phyloP scores from a whole-genome alignment of 805 yeast species.

The Starmerella geochares region DNA sequence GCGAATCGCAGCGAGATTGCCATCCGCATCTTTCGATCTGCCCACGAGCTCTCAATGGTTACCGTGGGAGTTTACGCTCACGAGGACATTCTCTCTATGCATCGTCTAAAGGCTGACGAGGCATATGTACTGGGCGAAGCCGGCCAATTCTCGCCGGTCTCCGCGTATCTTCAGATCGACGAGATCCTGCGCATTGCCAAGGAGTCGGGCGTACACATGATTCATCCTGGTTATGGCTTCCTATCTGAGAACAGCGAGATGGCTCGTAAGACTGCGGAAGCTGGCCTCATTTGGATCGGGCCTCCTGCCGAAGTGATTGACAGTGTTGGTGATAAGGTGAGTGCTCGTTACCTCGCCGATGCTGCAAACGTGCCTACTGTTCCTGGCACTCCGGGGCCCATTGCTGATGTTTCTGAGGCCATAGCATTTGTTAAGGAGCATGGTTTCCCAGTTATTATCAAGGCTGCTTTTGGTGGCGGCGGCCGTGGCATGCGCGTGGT shows the following conservation, averaged over 20 bases:
- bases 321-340: constrained; percentile 91
- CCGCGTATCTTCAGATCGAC: constrained; percentile 90
- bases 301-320: constrained; percentile 83
- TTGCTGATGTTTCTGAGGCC: constrained; percentile 70
- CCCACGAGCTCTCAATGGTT: constrained; percentile 94
- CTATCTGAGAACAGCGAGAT: constrained; percentile 85
- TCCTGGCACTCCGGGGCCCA: constrained; percentile 98
- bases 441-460: constrained; percentile 94
- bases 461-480: constrained; percentile 99
- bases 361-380: constrained; percentile 80
- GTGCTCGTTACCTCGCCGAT: constrained; percentile 81
- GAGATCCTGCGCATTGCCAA: constrained; percentile 83
- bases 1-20: constrained; percentile 30
- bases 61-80: constrained; percentile 95
- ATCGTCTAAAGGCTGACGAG: constrained; percentile 87
- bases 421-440: constrained; percentile 63
- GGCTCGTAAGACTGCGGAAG: constrained; percentile 80
- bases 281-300: constrained; percentile 93
- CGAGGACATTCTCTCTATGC: constrained; percentile 91
- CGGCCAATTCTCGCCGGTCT: constrained; percentile 89
- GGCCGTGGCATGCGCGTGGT: constrained; percentile 99
- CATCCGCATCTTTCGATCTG: constrained; percentile 72
- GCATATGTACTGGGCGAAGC: constrained; percentile 82
- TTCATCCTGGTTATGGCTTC: constrained; percentile 90
- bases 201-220: constrained; percentile 68